Conservation (phyloP, 768 basidiomycete genomes). For the Mycena filopes region DNA sequence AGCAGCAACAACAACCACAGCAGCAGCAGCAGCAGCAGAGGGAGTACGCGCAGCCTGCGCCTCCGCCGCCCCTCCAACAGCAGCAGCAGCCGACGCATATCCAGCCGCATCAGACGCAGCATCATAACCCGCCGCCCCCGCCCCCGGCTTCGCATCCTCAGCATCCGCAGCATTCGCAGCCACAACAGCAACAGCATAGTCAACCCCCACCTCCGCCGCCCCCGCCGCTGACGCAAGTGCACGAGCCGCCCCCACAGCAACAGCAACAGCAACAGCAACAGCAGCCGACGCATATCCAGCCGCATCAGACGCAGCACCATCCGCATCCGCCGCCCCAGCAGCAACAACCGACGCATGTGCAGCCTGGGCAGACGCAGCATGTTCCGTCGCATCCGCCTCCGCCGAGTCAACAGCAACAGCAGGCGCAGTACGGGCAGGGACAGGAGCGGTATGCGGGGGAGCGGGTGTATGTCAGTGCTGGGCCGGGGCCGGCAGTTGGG, state of each 20-base stretch:
- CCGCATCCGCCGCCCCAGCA: constrained; percentile 14
- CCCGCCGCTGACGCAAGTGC: not conserved
- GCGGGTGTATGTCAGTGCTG: too few species aligned
- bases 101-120: constrained; percentile 27
- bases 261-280: not conserved
- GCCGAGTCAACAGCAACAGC: too few species aligned
- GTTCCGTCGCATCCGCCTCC: too few species aligned
- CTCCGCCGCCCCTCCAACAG: too few species aligned
- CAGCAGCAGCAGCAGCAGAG: not conserved
- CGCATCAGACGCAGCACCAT: constrained; percentile 22
- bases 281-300: constrained; percentile 1
- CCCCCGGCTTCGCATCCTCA: constrained; percentile 23
- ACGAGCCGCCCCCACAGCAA: not conserved
- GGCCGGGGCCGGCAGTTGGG: too few species aligned
- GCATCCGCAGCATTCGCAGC: constrained; percentile 27
- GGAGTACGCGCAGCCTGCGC: too few species aligned
- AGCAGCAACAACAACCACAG: constrained; percentile 32
- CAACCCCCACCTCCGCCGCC: not conserved
- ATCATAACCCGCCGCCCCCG: constrained; percentile 4
- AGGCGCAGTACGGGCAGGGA: too few species aligned
- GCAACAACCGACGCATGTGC: constrained; percentile 18
- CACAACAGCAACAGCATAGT: not conserved
- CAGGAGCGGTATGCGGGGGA: too few species aligned
- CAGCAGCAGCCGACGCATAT: constrained; percentile 27
- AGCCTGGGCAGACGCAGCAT: too few species aligned